Conservation (phyloP, 768 basidiomycete species). For the Pleurotus cornucopiae region DNA sequence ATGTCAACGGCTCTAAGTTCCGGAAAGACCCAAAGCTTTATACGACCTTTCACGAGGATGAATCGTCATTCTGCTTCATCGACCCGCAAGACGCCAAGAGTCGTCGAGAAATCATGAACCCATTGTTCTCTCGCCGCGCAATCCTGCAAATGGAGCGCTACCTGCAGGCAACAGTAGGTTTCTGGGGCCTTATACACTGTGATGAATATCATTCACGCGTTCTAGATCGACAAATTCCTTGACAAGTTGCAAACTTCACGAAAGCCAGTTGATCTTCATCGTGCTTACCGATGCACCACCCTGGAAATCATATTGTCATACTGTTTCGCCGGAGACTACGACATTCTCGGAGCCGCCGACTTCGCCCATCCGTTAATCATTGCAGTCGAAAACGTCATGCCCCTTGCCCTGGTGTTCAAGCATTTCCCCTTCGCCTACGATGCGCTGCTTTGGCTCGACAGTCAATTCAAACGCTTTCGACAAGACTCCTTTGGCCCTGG, state of each 20-base stretch:
- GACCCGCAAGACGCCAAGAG: conserved; percentile 22
- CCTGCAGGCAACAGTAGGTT: conserved; percentile 22
- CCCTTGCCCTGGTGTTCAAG: conserved; percentile 10
- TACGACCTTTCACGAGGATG: conserved; percentile 18
- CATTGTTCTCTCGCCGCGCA: conserved; percentile 29
- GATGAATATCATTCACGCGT: neutral
- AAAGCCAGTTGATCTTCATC: conserved; percentile 17
- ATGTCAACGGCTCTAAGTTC: conserved; percentile 18
- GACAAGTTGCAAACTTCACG: conserved; percentile 1
- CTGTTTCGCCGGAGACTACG: conserved; percentile 24
- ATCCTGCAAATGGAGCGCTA: conserved; percentile 24
- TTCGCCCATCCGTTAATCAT: conserved; percentile 22
- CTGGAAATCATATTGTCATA: conserved; percentile 28
- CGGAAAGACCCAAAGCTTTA: conserved; percentile 25
- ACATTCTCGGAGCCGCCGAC: conserved; percentile 17
- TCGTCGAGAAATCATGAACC: conserved; percentile 23
- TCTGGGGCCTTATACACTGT: neutral
- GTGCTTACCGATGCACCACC: conserved; percentile 21
- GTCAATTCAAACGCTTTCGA: conserved; percentile 10
- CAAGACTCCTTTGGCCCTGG: conserved; percentile 12
- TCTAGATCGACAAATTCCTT: conserved; percentile 22
- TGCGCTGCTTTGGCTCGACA: conserved; percentile 16
- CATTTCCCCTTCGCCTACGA: conserved; percentile 19
- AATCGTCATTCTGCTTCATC: conserved; percentile 22
- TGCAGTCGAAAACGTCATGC: conserved; percentile 13